These are phyloP conservation scores for Trametes villosa DNA, from an alignment of 768 basidiomycete genomes.

Conservation along the genomic window DNA sequence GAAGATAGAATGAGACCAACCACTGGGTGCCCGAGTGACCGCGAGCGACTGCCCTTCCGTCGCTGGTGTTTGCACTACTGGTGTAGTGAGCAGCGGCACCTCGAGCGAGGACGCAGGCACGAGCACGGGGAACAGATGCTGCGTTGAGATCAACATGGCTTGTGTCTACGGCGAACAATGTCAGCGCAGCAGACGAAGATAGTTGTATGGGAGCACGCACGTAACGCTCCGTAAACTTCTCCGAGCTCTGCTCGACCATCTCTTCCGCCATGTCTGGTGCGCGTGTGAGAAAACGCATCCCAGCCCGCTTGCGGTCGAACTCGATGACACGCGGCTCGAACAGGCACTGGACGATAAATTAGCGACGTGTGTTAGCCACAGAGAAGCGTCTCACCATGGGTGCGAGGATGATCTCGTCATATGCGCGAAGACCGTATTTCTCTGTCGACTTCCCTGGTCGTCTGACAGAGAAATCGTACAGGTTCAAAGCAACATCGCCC, in stretches of 20 bases:
- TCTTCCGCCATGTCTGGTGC: constrained; percentile 74
- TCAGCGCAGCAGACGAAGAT: too few relatives aligned
- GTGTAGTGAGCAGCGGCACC: constrained; percentile 15
- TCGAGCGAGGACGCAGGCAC: constrained; percentile 9
- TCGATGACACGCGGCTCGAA: constrained; percentile 95
- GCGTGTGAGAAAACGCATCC: constrained; percentile 48
- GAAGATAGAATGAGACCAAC: not conserved
- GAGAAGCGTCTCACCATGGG: constrained; percentile 67
- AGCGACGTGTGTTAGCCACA: not conserved
- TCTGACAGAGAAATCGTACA: constrained; percentile 90
- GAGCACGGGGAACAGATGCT: constrained; percentile 61
- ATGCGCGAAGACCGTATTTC: constrained; percentile 89
- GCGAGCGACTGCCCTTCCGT: constrained; percentile 17
- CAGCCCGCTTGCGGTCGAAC: constrained; percentile 74
- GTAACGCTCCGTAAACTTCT: constrained; percentile 45
- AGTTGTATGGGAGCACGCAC: constrained; percentile 11
- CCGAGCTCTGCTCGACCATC: constrained; percentile 51
- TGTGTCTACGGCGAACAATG: constrained; percentile 57
- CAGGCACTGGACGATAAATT: constrained; percentile 59
- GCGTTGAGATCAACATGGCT: constrained; percentile 90
- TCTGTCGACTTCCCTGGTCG: constrained; percentile 73
- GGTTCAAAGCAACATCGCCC: constrained; percentile 88
- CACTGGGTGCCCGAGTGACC: constrained; percentile 11
- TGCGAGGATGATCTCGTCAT: constrained; percentile 94
- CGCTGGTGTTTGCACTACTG: constrained; percentile 30